Base-by-base conservation (phyloP, 1,284 basidiomycete genomes). In the Leccinum glutinopallens region DNA sequence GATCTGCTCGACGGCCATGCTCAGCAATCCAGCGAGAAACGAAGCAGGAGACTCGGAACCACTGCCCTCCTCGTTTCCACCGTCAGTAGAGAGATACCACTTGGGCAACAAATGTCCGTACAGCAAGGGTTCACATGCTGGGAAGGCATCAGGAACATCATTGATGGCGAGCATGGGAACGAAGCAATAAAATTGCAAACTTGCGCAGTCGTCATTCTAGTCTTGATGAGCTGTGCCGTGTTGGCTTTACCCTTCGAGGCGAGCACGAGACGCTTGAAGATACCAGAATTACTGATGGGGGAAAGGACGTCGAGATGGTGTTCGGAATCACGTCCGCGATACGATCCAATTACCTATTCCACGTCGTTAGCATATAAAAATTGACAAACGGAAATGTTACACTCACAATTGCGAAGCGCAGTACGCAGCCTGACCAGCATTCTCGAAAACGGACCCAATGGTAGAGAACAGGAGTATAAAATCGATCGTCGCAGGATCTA, bases 361-460 rank as follows among this genome's bases (percentile, higher is more conserved):
- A 19, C 29, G 19, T n/a, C 12, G n/a, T 68, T 7, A 71, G 37
- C 12, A 41, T 51, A 22, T 35, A 59, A 2, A 13, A 64, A 22
- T 15, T 41, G 39, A 41, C 15, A 41, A 41, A 41, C 15, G 6
- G 7, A 41, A 17, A 41, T 41, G 2, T 29, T 5, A 12, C 22
- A 17, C 71, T 66, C 33, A 73, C 70, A 75, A 51, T 64, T 75
- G 72, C 2, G 75, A 68, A 29, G 72, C 73, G 22, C 71, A 73
- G 56, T 76, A 77, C 15, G 75, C 68, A 6, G 76, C 74, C 65
- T 76, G 75, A 15, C 75, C 76, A 3, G 75, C 74, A 59, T 77
- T 77, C 1, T 76, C 75, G 25, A 76, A 76, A 55, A 76, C 69
- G 9, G 73, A 73, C 15, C 74, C 72, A 22, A 73, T 72, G 0